Conservation (phyloP, 2,329 filamentous ascomycete genomes). For the Didymella sp. region DNA sequence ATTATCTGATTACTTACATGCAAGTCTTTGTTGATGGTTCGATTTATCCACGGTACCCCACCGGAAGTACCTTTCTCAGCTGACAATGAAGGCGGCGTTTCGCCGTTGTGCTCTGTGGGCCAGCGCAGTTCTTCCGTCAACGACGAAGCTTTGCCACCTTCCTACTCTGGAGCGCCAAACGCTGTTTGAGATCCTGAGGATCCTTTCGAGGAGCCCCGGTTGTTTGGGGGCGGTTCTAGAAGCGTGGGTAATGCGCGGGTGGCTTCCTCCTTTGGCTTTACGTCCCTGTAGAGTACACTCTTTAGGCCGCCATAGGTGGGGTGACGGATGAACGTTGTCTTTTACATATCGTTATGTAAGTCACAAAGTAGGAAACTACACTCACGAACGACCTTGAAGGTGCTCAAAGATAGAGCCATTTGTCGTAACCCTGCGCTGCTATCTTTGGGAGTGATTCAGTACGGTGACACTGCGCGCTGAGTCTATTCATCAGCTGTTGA, state of each 20-base stretch:
- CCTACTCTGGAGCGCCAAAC: not conserved
- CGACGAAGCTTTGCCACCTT: constrained; percentile 12
- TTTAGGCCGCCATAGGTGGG: not conserved
- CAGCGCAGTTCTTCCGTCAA: constrained; percentile 11
- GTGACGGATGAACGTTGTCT: not conserved
- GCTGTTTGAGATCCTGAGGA: constrained; percentile 2
- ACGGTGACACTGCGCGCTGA: constrained; percentile 41
- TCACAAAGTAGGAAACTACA: not conserved
- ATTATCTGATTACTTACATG: not conserved
- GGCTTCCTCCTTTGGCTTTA: constrained; percentile 10
- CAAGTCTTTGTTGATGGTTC: not conserved
- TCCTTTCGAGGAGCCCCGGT: not conserved
- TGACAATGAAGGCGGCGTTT: constrained; percentile 1
- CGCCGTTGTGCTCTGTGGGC: not conserved
- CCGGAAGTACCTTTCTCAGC: constrained; percentile 7
- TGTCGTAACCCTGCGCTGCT: not conserved
- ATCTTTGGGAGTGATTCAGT: not conserved
- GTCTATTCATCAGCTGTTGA: constrained; percentile 38
- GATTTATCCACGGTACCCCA: constrained; percentile 11
- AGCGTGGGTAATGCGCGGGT: constrained; percentile 11
- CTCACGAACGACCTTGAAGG: not conserved
- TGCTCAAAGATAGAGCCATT: not conserved
- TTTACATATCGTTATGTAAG: constrained; percentile 1
- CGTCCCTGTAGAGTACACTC: not conserved
- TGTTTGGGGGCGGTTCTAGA: constrained; percentile 12